Evolutionary conservation across 768 basidiomycete genomes (phyloP).

Genomic region (Phylloporus rhodoxanthus): DNA sequence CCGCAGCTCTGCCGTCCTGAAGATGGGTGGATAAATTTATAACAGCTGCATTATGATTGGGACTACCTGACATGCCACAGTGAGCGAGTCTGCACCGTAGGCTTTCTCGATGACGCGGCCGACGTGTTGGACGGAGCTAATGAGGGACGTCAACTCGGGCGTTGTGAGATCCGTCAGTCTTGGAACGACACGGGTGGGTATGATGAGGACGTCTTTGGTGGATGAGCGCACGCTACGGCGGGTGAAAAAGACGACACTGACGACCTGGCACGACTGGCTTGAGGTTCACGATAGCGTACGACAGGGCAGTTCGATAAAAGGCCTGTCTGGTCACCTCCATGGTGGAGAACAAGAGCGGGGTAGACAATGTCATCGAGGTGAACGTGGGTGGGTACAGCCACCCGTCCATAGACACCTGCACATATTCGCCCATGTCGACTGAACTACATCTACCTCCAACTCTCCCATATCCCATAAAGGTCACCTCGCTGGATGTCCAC

Average conservation of each 20-base stretch:
- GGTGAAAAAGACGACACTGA: slow-evolving; percentile 39
- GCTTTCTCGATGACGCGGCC: slow-evolving; percentile 74
- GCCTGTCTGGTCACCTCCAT: slow-evolving; percentile 74
- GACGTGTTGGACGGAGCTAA: slow-evolving; percentile 72
- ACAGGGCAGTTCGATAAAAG: slow-evolving; percentile 63
- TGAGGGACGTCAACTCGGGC: slow-evolving; percentile 75
- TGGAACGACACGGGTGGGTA: slow-evolving; percentile 50
- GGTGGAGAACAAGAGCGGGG: slow-evolving; percentile 61
- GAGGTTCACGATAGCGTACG: slow-evolving; percentile 88
- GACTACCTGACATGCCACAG: slow-evolving; percentile 81
- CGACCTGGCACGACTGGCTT: slow-evolving; percentile 93
- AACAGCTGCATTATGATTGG: neutral
- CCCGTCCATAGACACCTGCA: slow-evolving; percentile 5
- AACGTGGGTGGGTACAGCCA: slow-evolving; percentile 18
- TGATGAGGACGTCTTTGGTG: slow-evolving; percentile 53
- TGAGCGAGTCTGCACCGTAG: slow-evolving; percentile 79
- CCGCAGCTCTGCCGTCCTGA: slow-evolving; percentile 84
- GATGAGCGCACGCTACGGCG: neutral
- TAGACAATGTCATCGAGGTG: slow-evolving; percentile 8
- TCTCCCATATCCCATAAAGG: slow-evolving; percentile 84
- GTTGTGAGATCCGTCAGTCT: slow-evolving; percentile 51
- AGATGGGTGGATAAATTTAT: slow-evolving; percentile 2
- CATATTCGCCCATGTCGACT: slow-evolving; percentile 47
- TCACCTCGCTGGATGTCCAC: slow-evolving; percentile 60
- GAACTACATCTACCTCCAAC: slow-evolving; percentile 66